phyloP scores from a whole-genome alignment of 176 grass and related monocot species.

The Typha latifolia region DNA sequence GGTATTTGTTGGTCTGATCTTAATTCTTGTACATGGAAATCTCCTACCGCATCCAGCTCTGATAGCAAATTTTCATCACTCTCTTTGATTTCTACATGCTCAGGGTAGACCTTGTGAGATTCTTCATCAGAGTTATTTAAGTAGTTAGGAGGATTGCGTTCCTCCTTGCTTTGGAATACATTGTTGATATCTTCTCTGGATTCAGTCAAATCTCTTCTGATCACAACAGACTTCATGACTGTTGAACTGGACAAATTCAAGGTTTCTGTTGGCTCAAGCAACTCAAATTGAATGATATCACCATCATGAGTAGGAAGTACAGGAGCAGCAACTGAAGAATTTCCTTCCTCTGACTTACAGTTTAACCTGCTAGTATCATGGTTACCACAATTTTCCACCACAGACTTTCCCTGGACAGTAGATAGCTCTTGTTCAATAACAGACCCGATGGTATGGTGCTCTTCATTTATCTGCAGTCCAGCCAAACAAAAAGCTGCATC shows the following conservation, averaged over 20 bases:
- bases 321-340: constrained; percentile 14
- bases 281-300: constrained; percentile 24
- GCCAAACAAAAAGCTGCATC: constrained; percentile 24
- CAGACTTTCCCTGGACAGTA: no score
- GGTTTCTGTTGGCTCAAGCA: constrained; percentile 16
- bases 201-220: constrained; percentile 15
- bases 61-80: constrained; percentile 72
- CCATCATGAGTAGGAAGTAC: constrained; percentile 12
- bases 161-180: background rate
- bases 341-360: constrained; percentile 7
- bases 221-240: constrained; percentile 18
- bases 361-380: background rate
- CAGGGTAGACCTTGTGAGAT: constrained; percentile 56
- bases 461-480: constrained; percentile 36
- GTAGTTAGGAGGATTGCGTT: constrained; percentile 23
- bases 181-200: background rate
- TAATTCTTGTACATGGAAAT: constrained; percentile 45
- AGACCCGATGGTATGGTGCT: constrained; percentile 33
- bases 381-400: background rate
- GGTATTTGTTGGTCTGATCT: constrained; percentile 25
- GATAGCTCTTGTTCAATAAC: constrained; percentile 6
- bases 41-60: constrained; percentile 58
- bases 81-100: constrained; percentile 33
- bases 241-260: constrained; percentile 23
- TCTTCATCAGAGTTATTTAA: constrained; percentile 67